A percentile compares a stretch with the other conserved stretches of the same genome.
Conservation (phyloP, 2,329 filamentous ascomycete species). For the Pyrenochaeta sp. region DNA sequence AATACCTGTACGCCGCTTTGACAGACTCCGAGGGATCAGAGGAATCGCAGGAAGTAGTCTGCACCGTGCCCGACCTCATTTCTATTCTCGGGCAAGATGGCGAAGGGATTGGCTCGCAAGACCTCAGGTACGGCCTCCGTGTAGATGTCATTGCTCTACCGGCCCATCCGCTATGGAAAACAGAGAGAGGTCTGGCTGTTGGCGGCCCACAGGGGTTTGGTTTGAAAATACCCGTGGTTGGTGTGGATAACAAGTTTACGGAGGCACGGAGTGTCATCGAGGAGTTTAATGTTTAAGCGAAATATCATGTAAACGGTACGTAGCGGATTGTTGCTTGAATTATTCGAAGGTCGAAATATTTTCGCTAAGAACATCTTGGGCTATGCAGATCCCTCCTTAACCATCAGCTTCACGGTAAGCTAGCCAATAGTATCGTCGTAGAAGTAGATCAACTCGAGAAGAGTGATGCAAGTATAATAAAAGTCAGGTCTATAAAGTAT, state of each 20-base stretch:
- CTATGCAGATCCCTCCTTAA: too few species aligned
- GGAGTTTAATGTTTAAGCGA: conserved; percentile 5
- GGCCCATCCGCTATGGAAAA: conserved; percentile 10
- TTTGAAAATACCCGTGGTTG: conserved; percentile 1
- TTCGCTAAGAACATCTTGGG: too few species aligned
- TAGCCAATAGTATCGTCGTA: too few species aligned
- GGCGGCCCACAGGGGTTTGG: conserved; percentile 13
- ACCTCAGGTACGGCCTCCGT: conserved; percentile 8
- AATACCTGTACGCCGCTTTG: conserved; percentile 9
- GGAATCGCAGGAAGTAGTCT: conserved; percentile 1
- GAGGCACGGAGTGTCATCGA: conserved; percentile 5
- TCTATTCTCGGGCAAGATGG: conserved; percentile 10
- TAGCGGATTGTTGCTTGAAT: too few species aligned
- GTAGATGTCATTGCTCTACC: conserved; percentile 11
- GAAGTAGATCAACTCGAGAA: too few species aligned
- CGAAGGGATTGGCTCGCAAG: conserved; percentile 8
- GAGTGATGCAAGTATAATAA: too few species aligned
- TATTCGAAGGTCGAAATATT: too few species aligned
- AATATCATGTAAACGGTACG: not conserved
- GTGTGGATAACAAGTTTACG: conserved; percentile 2
- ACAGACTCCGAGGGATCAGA: not conserved
- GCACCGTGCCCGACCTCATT: conserved; percentile 11
- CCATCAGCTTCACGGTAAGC: too few species aligned
- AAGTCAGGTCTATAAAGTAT: too few species aligned
- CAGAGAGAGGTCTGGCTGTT: conserved; percentile 6